A percentile compares a stretch with the other conserved stretches of the same genome.
phyloP scores from a whole-genome alignment of 192 early-diverging fungal genomes.

The Diversispora epigaea region DNA sequence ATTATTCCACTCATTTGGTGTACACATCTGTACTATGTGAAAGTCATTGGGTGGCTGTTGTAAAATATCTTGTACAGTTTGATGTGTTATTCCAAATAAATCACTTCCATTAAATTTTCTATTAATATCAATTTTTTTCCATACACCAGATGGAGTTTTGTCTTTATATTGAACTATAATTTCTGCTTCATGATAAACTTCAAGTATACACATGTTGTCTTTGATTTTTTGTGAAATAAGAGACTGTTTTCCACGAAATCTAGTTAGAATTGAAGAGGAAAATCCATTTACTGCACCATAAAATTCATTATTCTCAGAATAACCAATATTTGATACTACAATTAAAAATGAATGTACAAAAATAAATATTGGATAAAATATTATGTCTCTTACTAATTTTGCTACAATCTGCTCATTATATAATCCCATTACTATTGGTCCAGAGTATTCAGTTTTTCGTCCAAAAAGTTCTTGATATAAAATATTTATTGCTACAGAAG shows the following conservation, averaged over 20 bases:
- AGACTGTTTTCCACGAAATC: neutral
- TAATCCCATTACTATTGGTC: slow-evolving; percentile 3
- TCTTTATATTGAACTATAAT: neutral
- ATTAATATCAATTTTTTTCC: neutral
- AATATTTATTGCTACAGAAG: neutral
- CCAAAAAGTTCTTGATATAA: neutral
- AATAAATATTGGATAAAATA: neutral
- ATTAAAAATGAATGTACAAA: neutral
- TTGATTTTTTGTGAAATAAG: neutral
- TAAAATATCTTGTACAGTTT: neutral
- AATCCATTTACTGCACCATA: neutral
- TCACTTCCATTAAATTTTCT: neutral
- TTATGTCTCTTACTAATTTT: neutral
- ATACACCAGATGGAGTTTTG: neutral
- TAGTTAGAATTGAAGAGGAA: neutral
- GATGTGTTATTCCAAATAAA: neutral
- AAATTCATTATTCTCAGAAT: neutral
- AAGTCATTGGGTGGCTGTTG: neutral
- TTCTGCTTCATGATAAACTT: neutral
- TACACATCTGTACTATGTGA: neutral
- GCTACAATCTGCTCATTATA: neutral
- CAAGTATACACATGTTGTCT: neutral
- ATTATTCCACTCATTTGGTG: neutral
- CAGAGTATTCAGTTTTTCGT: neutral
- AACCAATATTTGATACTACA: neutral